These are phyloP conservation scores for Glycine tomentella DNA, from an alignment of 306 rosid species.

Conservation along the genomic window DNA sequence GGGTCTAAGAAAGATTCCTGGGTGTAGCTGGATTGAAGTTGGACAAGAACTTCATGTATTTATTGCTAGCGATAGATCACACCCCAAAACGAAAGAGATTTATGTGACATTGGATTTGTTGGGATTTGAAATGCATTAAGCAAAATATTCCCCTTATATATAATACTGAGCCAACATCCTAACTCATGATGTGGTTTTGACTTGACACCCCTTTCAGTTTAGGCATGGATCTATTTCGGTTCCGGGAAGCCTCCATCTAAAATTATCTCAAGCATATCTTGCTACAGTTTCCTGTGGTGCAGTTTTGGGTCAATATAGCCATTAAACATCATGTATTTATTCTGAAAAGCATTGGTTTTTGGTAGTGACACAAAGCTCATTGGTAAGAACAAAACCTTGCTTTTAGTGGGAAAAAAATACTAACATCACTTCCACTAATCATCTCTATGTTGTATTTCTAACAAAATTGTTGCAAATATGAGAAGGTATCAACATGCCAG, in stretches of 20 bases:
- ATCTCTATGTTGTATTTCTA: neutral
- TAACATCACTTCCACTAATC: neutral
- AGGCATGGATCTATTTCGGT: conserved; percentile 4
- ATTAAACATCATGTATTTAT: neutral
- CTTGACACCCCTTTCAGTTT: neutral
- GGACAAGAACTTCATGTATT: conserved; percentile 68
- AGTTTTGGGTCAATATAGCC: conserved; percentile 8
- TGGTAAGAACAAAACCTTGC: neutral
- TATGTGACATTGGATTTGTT: conserved; percentile 58
- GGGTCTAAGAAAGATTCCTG: conserved; percentile 73
- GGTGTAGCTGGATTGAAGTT: conserved; percentile 86
- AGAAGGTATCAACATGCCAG: neutral
- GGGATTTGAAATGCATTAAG: conserved; percentile 57
- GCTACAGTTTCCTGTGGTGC: neutral
- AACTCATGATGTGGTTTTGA: neutral
- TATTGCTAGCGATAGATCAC: conserved; percentile 77
- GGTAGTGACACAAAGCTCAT: neutral
- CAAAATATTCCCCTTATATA: conserved; percentile 37
- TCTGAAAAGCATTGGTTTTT: neutral
- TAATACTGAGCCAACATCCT: conserved; percentile 3
- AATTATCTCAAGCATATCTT: neutral
- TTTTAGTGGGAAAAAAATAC: neutral
- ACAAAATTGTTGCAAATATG: neutral
- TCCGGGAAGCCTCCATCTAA: neutral
- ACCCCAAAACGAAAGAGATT: conserved; percentile 65